Evolutionary conservation across 768 basidiomycete genomes (phyloP).

Genomic region (Rhizopogon vesiculosus): DNA sequence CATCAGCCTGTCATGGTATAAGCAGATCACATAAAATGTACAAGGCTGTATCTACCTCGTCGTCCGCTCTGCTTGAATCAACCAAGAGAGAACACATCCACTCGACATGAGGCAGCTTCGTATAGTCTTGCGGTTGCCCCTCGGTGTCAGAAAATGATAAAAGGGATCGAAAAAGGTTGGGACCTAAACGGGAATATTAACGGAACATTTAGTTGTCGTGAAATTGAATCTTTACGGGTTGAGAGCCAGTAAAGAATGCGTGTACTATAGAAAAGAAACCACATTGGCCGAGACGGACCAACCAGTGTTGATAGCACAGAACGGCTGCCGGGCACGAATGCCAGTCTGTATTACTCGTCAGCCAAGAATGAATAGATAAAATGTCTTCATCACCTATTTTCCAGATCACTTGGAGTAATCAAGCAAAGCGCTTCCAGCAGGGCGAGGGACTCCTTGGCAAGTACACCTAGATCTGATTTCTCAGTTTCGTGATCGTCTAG

Average conservation of each 20-base stretch:
- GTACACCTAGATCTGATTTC: conserved; percentile 16
- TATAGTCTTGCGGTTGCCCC: conserved; percentile 17
- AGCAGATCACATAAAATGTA: not conserved
- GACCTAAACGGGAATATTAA: conserved; percentile 30
- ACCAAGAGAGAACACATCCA: conserved; percentile 44
- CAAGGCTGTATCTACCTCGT: conserved; percentile 33
- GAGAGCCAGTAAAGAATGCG: conserved; percentile 52
- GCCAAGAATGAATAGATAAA: not conserved
- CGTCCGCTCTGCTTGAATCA: conserved; percentile 33
- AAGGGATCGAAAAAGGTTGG: conserved; percentile 36
- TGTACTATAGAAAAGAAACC: conserved; percentile 43
- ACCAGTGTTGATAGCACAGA: conserved; percentile 46
- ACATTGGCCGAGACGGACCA: conserved; percentile 43
- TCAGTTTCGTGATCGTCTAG: conserved; percentile 26
- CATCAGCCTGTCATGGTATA: conserved; percentile 26
- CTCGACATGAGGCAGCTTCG: conserved; percentile 40
- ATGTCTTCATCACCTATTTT: conserved; percentile 23
- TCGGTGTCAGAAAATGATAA: conserved; percentile 31
- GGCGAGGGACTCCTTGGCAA: conserved; percentile 39
- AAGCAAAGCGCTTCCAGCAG: conserved; percentile 55
- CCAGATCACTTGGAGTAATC: conserved; percentile 38
- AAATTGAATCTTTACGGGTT: conserved; percentile 39
- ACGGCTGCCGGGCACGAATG: conserved; percentile 31
- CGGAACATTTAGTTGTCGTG: not conserved
- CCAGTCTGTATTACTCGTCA: conserved; percentile 27